Percentiles rank a stretch among this genome's conserved stretches.
phyloP scores from a whole-genome alignment of 1,139 yeast genomes.

The Pichia sp. region DNA sequence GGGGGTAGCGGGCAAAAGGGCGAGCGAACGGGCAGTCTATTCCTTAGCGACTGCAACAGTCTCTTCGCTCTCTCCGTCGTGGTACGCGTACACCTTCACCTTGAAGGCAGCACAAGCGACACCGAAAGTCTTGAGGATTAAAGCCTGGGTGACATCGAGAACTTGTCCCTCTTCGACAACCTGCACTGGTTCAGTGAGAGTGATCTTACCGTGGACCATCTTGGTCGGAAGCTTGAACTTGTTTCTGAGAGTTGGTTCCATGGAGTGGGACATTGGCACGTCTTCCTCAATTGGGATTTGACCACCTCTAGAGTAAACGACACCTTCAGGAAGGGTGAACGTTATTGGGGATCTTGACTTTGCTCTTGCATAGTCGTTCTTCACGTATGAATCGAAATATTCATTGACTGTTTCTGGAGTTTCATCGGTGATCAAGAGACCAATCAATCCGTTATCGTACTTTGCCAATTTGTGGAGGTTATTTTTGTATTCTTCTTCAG shows the following conservation, averaged over 20 bases:
- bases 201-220: slow-evolving; percentile 82
- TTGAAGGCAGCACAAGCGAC: slow-evolving; percentile 88
- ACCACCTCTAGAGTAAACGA: slow-evolving; percentile 93
- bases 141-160: slow-evolving; percentile 86
- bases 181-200: slow-evolving; percentile 63
- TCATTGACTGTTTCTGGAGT: slow-evolving; percentile 74
- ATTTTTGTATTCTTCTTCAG: slow-evolving; percentile 86
- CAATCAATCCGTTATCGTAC: slow-evolving; percentile 65
- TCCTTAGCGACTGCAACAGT: slow-evolving; percentile 13
- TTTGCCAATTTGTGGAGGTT: slow-evolving; percentile 65
- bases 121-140: slow-evolving; percentile 91
- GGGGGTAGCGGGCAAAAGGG: too few species aligned
- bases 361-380: slow-evolving; percentile 84
- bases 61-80: slow-evolving; percentile 44
- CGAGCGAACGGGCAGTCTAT: too few species aligned
- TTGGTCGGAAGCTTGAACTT: slow-evolving; percentile 87
- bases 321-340: slow-evolving; percentile 81
- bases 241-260: slow-evolving; percentile 87
- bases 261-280: slow-evolving; percentile 92
- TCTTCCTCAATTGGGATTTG: slow-evolving; percentile 86
- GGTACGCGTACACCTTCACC: slow-evolving; percentile 71
- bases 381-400: slow-evolving; percentile 72
- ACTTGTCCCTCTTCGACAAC: slow-evolving; percentile 78
- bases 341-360: slow-evolving; percentile 78
- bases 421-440: slow-evolving; percentile 84